A percentile compares a stretch with the other conserved stretches of the same genome.
Conservation (phyloP, 2,329 filamentous ascomycete species). For the Rutstroemia sp. region DNA sequence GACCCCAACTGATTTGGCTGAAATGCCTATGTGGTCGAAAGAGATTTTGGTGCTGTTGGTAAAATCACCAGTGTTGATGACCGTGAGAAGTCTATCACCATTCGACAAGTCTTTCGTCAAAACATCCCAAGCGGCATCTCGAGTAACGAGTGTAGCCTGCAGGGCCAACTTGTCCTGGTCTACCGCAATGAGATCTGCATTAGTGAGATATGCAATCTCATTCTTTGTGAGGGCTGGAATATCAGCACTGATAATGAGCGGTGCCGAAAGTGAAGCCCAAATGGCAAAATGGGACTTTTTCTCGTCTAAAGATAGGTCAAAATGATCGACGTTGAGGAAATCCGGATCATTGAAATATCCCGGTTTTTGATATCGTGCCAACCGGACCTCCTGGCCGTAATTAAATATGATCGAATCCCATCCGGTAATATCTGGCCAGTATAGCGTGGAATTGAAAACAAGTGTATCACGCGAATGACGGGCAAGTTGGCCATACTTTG, state of each 20-base stretch:
- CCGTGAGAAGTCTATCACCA: slow-evolving; percentile 39
- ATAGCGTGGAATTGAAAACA: slow-evolving; percentile 22
- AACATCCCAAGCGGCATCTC: slow-evolving; percentile 37
- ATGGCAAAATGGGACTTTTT: slow-evolving; percentile 26
- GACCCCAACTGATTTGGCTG: slow-evolving; percentile 23
- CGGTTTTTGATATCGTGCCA: slow-evolving; percentile 29
- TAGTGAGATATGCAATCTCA: slow-evolving; percentile 33
- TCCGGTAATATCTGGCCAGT: slow-evolving; percentile 24
- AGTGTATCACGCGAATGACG: slow-evolving; percentile 29
- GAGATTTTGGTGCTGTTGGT: slow-evolving; percentile 29
- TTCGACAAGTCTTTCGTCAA: slow-evolving; percentile 39
- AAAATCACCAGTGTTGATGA: slow-evolving; percentile 37
- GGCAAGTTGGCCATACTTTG: slow-evolving; percentile 31
- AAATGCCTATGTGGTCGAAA: slow-evolving; percentile 24
- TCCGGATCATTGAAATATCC: slow-evolving; percentile 32
- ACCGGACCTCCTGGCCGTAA: slow-evolving; percentile 33
- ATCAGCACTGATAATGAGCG: slow-evolving; percentile 27
- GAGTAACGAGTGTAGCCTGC: slow-evolving; percentile 38
- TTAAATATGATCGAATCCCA: slow-evolving; percentile 44
- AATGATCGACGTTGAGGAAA: slow-evolving; percentile 25
- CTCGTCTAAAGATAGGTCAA: slow-evolving; percentile 21
- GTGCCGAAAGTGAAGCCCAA: slow-evolving; percentile 25
- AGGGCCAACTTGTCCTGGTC: slow-evolving; percentile 26
- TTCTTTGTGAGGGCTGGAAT: slow-evolving; percentile 29
- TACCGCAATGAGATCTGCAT: slow-evolving; percentile 26